Conservation (phyloP, 2,329 filamentous ascomycete genomes). For the Macroventuria anomochaeta region DNA sequence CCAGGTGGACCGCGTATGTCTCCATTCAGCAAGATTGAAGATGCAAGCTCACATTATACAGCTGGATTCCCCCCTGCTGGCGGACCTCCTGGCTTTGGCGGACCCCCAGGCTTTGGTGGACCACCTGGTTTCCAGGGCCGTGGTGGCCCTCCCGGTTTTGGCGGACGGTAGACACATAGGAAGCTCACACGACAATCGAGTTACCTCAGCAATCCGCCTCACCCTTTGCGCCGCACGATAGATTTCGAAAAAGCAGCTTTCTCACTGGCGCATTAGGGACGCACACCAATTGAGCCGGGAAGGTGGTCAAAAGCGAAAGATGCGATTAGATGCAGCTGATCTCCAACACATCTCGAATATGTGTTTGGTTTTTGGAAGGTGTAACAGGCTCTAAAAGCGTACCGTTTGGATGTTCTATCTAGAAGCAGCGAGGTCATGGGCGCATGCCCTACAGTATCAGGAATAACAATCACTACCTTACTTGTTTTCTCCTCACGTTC, state of each 20-base stretch:
- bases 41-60: constrained; percentile 32
- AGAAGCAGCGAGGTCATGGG: constrained; percentile 1
- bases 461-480: constrained; percentile 1
- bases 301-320: background rate
- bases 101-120: constrained; percentile 56
- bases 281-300: background rate
- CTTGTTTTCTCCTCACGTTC: background rate
- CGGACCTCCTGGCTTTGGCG: constrained; percentile 56
- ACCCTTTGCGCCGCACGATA: constrained; percentile 1
- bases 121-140: constrained; percentile 30
- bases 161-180: constrained; percentile 28
- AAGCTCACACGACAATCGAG: background rate
- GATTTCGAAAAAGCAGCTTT: background rate
- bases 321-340: background rate
- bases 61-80: constrained; percentile 55
- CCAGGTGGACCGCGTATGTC: constrained; percentile 47
- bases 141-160: constrained; percentile 40
- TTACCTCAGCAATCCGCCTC: background rate
- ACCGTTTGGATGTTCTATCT: constrained; percentile 1
- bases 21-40: background rate
- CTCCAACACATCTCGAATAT: background rate
- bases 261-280: constrained; percentile 1
- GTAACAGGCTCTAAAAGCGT: constrained; percentile 8
- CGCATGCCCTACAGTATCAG: constrained; percentile 4
- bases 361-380: background rate